Evolutionary conservation across 1,139 yeast genomes (phyloP), one percentile per base, ranked within the genome.

Genomic region (Blastobotrys proliferans): DNA sequence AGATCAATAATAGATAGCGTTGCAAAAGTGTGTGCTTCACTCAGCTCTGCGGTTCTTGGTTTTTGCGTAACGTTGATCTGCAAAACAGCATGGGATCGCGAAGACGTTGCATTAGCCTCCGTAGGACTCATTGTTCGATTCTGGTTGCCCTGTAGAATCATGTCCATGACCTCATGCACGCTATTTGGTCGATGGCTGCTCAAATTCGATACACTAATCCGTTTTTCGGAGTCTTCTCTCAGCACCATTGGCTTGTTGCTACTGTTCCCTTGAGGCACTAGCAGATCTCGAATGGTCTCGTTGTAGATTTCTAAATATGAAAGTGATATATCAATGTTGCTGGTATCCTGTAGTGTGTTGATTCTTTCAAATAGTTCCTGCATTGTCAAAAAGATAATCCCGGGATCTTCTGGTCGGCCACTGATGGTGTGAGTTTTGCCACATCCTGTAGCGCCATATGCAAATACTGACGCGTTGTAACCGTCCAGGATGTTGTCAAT

Each of bases 401-500:
- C 97, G 0, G 96, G 96, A 28, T 76, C 68, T 1, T 74, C 73
- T 0, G 80, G 73, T 0, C 80, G 76, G 0, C 97, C 96, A 62
- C 82, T 76, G 32, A 90, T 85, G 0, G 97, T 90, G 60, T 83
- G 88, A 0, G 97, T 88, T 60, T 90, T 90, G n/a, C 98, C 98
- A 62, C 97, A 92, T 0, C 98, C 98, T 0, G 98, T 88, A 21
- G 96, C 96, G 1, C 98, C 98, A 60, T 92, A 92, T 1, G 98
- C 97, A 68, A 92, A 92, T 0, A 90, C 88, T 0, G 97, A 88
- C 5, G 95, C 83, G 62, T 90, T 87, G 62, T 70, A 86, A 0
- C 97, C 97, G 51, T 84, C 94, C 36, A 90, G 62, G 0, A 87
- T 80, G 34, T 83, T 76, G 49, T 81, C 88, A 6, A 90, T 66